Evolutionary conservation across 345 rosid genomes (phyloP).

Genomic region (Mallotus nudiflorus): DNA sequence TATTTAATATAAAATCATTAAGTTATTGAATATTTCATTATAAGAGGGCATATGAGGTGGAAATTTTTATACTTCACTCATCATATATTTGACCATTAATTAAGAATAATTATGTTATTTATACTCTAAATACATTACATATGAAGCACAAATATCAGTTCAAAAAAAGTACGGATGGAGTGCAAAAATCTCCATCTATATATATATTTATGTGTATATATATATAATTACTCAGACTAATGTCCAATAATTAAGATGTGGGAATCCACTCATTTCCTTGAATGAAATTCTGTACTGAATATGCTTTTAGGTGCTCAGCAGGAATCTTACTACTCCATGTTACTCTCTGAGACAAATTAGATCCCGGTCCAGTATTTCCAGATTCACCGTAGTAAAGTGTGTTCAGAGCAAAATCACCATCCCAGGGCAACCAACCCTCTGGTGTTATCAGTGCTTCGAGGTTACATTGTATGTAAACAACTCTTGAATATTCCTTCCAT

Average conservation of each 20-base stretch:
- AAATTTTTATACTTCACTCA: too few relatives aligned
- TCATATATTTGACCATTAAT: too few relatives aligned
- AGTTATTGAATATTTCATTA: too few relatives aligned
- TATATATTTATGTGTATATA: too few relatives aligned
- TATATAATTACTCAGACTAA: neutral
- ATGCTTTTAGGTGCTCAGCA: slow-evolving; percentile 43
- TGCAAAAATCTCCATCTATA: too few relatives aligned
- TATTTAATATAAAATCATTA: too few relatives aligned
- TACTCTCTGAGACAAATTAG: slow-evolving; percentile 52
- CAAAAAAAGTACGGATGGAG: too few relatives aligned
- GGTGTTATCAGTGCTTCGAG: slow-evolving; percentile 58
- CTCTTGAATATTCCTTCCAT: slow-evolving; percentile 92
- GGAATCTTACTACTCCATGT: slow-evolving; percentile 79
- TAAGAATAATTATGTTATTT: too few relatives aligned
- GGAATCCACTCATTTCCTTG: slow-evolving; percentile 81
- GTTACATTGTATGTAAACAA: slow-evolving; percentile 58
- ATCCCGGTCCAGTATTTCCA: slow-evolving; percentile 64
- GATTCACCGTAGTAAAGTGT: slow-evolving; percentile 89
- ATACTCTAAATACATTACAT: too few relatives aligned
- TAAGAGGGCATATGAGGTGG: too few relatives aligned
- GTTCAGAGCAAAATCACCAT: slow-evolving; percentile 61
- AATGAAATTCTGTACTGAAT: slow-evolving; percentile 73
- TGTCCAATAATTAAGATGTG: slow-evolving; percentile 29
- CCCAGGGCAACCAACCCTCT: slow-evolving; percentile 84
- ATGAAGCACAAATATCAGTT: too few relatives aligned